A percentile compares a stretch with the other conserved stretches of the same genome.
Evolutionary conservation across 164 flowering plant species (phyloP).

Genomic region (Protea cynaroides): DNA sequence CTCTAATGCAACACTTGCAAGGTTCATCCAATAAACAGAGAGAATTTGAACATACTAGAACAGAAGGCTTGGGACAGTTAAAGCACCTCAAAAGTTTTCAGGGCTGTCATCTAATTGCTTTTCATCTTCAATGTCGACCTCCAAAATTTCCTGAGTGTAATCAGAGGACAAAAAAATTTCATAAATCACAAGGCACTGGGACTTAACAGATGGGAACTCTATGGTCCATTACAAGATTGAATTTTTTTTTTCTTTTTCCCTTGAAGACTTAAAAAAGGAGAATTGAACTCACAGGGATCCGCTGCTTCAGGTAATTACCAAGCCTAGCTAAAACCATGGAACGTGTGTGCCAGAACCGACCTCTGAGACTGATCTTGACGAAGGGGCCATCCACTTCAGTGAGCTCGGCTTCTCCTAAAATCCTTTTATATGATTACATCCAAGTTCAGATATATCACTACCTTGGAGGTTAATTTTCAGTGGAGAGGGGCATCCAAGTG

Average conservation of each 20-base stretch:
- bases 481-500: no score
- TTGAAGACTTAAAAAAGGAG: no score
- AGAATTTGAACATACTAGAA: no score
- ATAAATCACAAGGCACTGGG: no score
- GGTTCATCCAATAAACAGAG: no score
- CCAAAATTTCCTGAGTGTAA: constrained; percentile 68
- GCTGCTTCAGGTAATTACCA: constrained; percentile 77
- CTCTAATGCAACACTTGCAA: no score
- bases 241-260: no score
- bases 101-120: constrained; percentile 95
- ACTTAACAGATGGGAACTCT: no score
- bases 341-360: constrained; percentile 89
- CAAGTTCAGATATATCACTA: background rate
- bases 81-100: constrained; percentile 57
- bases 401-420: constrained; percentile 64
- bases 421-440: background rate
- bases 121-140: constrained; percentile 90
- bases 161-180: background rate
- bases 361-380: constrained; percentile 76
- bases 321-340: constrained; percentile 67
- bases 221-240: no score
- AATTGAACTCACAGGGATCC: constrained; percentile 91
- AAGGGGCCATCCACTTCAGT: constrained; percentile 92
- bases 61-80: no score
- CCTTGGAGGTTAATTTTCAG: no score